phyloP scores from a whole-genome alignment of 2,329 filamentous ascomycete genomes.

The Exophiala aquamarina region DNA sequence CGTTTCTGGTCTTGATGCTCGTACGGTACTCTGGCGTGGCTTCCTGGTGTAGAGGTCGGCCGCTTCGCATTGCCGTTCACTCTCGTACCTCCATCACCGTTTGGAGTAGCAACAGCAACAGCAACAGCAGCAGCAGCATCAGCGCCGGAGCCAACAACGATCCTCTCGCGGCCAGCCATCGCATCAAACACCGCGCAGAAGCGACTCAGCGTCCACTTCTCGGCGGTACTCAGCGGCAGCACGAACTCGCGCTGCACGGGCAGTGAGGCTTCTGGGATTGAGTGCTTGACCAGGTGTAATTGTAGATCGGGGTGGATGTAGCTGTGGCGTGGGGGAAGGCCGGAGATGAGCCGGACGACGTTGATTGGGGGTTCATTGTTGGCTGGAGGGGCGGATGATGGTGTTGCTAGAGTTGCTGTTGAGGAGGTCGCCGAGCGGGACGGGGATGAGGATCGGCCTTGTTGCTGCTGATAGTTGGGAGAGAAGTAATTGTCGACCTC shows the following conservation, averaged over 20 bases:
- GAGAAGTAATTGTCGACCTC: not conserved
- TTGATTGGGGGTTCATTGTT: conserved; percentile 31
- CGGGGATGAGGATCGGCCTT: not conserved
- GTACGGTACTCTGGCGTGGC: no score
- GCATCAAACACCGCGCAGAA: conserved; percentile 60
- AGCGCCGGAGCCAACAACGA: conserved; percentile 9
- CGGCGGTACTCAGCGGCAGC: conserved; percentile 57
- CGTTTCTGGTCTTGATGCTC: conserved; percentile 52
- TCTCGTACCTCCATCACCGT: conserved; percentile 22
- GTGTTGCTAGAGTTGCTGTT: conserved; percentile 1
- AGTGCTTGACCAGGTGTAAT: conserved; percentile 56
- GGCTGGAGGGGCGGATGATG: conserved; percentile 8
- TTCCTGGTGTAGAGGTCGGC: no score
- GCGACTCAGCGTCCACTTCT: conserved; percentile 58
- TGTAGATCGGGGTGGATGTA: conserved; percentile 68
- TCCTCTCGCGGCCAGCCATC: conserved; percentile 37
- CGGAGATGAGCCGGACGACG: conserved; percentile 56
- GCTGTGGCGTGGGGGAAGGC: conserved; percentile 59
- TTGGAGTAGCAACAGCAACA: conserved; percentile 19
- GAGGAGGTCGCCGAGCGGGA: conserved; percentile 3
- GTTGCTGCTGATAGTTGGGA: conserved; percentile 2
- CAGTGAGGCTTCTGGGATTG: conserved; percentile 47
- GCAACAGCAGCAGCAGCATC: conserved; percentile 16
- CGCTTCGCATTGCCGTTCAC: no score
- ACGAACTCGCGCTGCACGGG: conserved; percentile 58